Conservation (phyloP, 2,329 filamentous ascomycete genomes). For the Monilinia fructigena region DNA sequence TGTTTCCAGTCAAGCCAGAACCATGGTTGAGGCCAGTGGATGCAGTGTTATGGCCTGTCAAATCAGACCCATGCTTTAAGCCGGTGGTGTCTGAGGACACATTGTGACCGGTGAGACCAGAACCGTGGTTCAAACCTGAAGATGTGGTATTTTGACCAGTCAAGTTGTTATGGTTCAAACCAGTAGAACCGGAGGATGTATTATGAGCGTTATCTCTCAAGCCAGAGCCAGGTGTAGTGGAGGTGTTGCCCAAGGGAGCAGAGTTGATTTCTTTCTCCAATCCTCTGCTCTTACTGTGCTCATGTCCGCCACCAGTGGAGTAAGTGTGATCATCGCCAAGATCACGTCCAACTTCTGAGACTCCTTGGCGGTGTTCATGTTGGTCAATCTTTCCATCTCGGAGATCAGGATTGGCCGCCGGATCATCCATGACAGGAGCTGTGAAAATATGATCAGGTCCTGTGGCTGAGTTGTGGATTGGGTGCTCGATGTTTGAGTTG, state of each 20-base stretch:
- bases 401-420: neutral
- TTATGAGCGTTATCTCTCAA: conserved; percentile 9
- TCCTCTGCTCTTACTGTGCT: conserved; percentile 11
- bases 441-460: conserved; percentile 18
- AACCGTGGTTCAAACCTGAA: neutral
- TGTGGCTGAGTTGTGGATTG: conserved; percentile 7
- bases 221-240: conserved; percentile 8
- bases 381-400: conserved; percentile 11
- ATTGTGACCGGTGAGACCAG: neutral
- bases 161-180: neutral
- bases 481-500: neutral
- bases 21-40: neutral
- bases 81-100: neutral
- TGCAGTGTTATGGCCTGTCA: neutral
- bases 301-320: conserved; percentile 1
- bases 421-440: conserved; percentile 20
- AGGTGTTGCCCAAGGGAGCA: conserved; percentile 12
- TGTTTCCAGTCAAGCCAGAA: neutral
- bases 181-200: conserved; percentile 2
- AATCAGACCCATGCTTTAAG: neutral
- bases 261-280: conserved; percentile 6
- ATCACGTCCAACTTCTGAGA: conserved; percentile 10
- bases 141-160: neutral
- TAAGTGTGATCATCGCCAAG: neutral
- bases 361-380: conserved; percentile 8